Evolutionary conservation across 2,329 filamentous ascomycete genomes (phyloP).

Genomic region (Sclerotinia glacialis): DNA sequence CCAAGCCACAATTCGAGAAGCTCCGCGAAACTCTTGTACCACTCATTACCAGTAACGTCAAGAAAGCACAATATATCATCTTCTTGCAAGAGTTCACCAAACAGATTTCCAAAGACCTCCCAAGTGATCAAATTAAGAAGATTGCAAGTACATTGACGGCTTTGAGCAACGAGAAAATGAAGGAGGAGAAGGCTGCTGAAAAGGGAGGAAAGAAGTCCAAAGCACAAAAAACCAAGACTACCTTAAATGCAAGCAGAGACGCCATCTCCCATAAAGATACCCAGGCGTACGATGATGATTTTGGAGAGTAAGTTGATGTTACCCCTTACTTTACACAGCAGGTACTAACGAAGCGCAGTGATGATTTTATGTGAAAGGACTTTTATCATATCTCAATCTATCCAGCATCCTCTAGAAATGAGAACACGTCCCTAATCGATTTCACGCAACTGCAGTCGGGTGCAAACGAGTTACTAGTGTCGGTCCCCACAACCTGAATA

Average conservation of each 20-base stretch:
- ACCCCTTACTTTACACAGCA: not conserved
- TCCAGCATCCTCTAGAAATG: not conserved
- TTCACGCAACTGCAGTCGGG: not conserved
- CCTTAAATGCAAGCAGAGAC: constrained; percentile 64
- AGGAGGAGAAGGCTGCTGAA: constrained; percentile 91
- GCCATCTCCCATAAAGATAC: constrained; percentile 62
- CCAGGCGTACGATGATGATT: constrained; percentile 77
- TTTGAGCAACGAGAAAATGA: constrained; percentile 95
- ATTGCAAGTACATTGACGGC: constrained; percentile 83
- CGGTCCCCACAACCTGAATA: not conserved
- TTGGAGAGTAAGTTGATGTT: constrained; percentile 70
- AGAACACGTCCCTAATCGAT: not conserved
- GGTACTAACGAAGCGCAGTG: constrained; percentile 45
- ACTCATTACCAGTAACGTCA: constrained; percentile 68
- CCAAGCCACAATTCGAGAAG: constrained; percentile 80
- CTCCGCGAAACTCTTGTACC: constrained; percentile 78
- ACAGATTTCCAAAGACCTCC: constrained; percentile 80
- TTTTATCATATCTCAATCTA: constrained; percentile 17
- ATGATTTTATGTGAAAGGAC: constrained; percentile 67
- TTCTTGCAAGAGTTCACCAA: constrained; percentile 92
- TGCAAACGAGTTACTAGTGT: not conserved
- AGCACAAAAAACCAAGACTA: constrained; percentile 92
- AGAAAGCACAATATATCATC: constrained; percentile 85
- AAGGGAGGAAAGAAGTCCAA: constrained; percentile 97
- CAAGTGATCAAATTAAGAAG: constrained; percentile 96